Evolutionary conservation across 2,329 filamentous ascomycete species (phyloP), one percentile per base, ranked within the genome.

Genomic region (Penicillium hesseltinei): DNA sequence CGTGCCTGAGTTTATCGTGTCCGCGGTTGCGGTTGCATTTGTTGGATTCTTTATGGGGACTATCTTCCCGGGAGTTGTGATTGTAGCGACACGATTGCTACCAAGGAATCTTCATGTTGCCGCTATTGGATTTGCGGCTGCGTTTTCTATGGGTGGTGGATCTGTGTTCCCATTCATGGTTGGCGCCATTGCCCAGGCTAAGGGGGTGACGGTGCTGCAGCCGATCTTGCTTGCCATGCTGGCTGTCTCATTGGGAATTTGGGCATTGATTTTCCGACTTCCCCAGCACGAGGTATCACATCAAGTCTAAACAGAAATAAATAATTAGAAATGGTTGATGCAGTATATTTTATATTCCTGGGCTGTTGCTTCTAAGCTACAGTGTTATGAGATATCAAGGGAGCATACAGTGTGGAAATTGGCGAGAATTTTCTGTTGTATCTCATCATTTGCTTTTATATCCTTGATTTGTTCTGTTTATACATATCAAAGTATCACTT

Each of bases 31-130:
- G 33, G 86, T 91, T 17, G 79, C 83, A 0, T 75, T 91, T 1
- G 80, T 91, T 57, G 90, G 90, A 0, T 89, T 92, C 77, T 90
- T 92, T 67, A 80, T 92, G 0, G 90, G 90, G 0, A 90, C 90
- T 0, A 74, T 92, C 38, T 92, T 91, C 68, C 89, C 89, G 0
- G 87, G 86, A 4, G 88, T 84, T 4, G 82, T 93, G 23, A 85
- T 91, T 4, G 84, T 84, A 1, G 84, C 84, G 3, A 89, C 88
- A 0, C 90, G 89, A 62, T 77, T 92, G 7, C 77, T 93, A 2
- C 89, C 89, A 0, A 80, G 78, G 42, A 82, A 89, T 61, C 78
- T 91, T 38, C 90, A 94, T 65, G 87, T 92, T 48, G 84, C 83
- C 17, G 85, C 85, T 2, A 89, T 93, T 60, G 89, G 90, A 0